Evolutionary conservation across 2,329 filamentous ascomycete species (phyloP).

Genomic region (Neopestalotiopsis sp.): DNA sequence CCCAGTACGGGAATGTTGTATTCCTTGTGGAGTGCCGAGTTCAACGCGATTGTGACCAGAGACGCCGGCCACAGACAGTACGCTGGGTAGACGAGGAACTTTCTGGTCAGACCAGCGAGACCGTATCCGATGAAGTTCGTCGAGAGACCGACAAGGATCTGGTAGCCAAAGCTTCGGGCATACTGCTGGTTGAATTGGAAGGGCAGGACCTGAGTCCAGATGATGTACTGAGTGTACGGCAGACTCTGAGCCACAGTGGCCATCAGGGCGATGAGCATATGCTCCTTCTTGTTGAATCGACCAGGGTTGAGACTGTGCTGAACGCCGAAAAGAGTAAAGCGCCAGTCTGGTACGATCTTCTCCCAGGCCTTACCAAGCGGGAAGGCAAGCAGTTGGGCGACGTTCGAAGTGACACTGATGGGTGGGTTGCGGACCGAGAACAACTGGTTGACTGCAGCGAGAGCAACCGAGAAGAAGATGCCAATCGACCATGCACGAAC

Average conservation of each 20-base stretch:
- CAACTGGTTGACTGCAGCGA: slow-evolving; percentile 43
- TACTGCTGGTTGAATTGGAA: slow-evolving; percentile 55
- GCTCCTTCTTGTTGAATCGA: slow-evolving; percentile 63
- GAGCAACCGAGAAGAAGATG: slow-evolving; percentile 37
- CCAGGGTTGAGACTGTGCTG: slow-evolving; percentile 59
- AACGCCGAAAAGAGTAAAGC: slow-evolving; percentile 43
- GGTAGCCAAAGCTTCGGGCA: slow-evolving; percentile 50
- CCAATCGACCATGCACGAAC: slow-evolving; percentile 45
- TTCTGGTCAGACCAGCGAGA: slow-evolving; percentile 46
- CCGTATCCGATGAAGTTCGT: slow-evolving; percentile 61
- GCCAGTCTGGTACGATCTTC: slow-evolving; percentile 38
- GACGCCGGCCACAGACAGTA: slow-evolving; percentile 49
- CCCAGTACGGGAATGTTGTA: slow-evolving; percentile 37
- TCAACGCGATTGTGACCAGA: slow-evolving; percentile 48
- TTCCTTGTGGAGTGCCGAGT: slow-evolving; percentile 50
- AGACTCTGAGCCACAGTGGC: slow-evolving; percentile 58
- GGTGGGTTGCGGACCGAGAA: slow-evolving; percentile 47
- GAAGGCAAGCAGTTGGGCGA: slow-evolving; percentile 45
- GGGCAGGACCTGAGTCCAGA: slow-evolving; percentile 52
- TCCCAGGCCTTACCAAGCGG: slow-evolving; percentile 43
- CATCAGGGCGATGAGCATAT: slow-evolving; percentile 61
- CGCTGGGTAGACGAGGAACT: slow-evolving; percentile 32
- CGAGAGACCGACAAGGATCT: slow-evolving; percentile 52
- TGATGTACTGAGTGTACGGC: slow-evolving; percentile 53
- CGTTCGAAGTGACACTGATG: slow-evolving; percentile 44